Evolutionary conservation across 2,329 filamentous ascomycete species (phyloP).

Genomic region (Hypomyces perniciosus): DNA sequence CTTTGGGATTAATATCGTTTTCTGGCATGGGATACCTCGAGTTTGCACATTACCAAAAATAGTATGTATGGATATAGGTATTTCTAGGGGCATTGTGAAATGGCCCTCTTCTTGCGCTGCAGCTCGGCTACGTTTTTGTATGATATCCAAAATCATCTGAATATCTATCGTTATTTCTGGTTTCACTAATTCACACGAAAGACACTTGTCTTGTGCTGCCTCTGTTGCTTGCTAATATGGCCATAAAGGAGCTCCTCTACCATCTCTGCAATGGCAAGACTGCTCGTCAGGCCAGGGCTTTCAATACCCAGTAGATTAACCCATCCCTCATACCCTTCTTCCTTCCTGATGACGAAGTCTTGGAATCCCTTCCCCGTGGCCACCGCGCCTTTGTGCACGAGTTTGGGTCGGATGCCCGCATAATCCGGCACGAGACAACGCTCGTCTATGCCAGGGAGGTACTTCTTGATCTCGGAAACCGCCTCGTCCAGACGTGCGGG

Average conservation of each 20-base stretch:
- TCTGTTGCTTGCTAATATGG: not conserved
- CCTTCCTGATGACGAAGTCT: conserved; percentile 76
- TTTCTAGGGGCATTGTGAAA: conserved; percentile 2
- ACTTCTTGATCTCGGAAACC: conserved; percentile 67
- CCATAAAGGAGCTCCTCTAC: conserved; percentile 52
- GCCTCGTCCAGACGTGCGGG: conserved; percentile 58
- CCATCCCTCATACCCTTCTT: conserved; percentile 75
- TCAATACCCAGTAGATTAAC: conserved; percentile 90
- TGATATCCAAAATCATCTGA: conserved; percentile 9
- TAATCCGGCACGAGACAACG: conserved; percentile 71
- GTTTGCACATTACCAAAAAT: no score
- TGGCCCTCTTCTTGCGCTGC: not conserved
- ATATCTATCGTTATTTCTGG: conserved; percentile 1
- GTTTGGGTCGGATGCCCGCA: conserved; percentile 84
- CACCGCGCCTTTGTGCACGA: conserved; percentile 55
- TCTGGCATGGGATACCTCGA: conserved; percentile 8
- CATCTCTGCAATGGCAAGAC: conserved; percentile 75
- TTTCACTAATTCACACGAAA: not conserved
- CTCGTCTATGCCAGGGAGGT: conserved; percentile 68
- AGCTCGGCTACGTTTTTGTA: conserved; percentile 1
- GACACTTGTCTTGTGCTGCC: not conserved
- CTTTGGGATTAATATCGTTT: not conserved
- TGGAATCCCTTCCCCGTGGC: conserved; percentile 63
- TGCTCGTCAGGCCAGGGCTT: conserved; percentile 84
- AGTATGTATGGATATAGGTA: no score